A percentile compares a stretch with the other conserved stretches of the same genome.
Evolutionary conservation across 2,329 filamentous ascomycete species (phyloP).

Genomic region (Chrysosporium queenslandicum): DNA sequence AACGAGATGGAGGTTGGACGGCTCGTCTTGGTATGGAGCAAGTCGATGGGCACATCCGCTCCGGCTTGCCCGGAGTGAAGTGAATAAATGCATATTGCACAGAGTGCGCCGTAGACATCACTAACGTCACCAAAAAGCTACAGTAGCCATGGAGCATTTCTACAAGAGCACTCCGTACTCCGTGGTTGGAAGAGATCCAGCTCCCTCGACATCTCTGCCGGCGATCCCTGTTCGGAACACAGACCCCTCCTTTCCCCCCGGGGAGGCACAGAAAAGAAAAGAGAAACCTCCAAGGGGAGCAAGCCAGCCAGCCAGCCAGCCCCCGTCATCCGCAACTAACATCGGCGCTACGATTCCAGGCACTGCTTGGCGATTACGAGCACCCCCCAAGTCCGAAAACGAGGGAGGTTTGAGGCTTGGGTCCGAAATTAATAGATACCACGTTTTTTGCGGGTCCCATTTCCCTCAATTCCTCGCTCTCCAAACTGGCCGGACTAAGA

Average conservation of each 20-base stretch:
- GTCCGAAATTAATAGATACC: not conserved
- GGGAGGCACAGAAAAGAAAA: not conserved
- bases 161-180: too few relatives aligned
- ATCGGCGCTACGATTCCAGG: too few relatives aligned
- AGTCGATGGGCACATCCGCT: not conserved
- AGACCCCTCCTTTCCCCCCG: not conserved
- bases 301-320: too few relatives aligned
- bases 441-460: conserved; percentile 6
- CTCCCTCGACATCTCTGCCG: too few relatives aligned
- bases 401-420: not conserved
- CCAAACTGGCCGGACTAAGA: too few relatives aligned
- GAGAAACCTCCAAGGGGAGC: too few relatives aligned
- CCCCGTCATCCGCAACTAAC: too few relatives aligned
- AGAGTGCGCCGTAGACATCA: too few relatives aligned
- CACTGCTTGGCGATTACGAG: not conserved
- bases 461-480: not conserved
- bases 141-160: too few relatives aligned
- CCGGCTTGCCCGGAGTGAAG: not conserved
- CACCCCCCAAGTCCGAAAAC: not conserved
- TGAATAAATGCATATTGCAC: too few relatives aligned
- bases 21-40: not conserved
- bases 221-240: not conserved
- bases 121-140: too few relatives aligned
- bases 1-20: not conserved
- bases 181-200: too few relatives aligned